Percentiles rank a stretch among this genome's conserved stretches.
phyloP scores from a whole-genome alignment of 768 basidiomycete species.

The Leccinum rimulosum region DNA sequence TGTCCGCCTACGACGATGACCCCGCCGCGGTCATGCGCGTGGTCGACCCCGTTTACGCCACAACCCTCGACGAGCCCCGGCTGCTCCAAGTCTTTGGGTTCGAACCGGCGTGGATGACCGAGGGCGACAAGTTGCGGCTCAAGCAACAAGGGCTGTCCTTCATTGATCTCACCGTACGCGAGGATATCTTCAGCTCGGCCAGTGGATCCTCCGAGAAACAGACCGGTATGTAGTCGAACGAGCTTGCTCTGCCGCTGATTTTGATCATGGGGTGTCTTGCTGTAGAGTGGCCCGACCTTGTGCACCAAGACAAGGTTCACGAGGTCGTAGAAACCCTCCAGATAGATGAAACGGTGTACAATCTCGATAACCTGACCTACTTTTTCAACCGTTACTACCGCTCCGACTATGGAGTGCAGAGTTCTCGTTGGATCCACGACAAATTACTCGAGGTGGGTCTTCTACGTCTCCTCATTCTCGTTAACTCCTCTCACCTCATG shows the following conservation, averaged over 20 bases:
- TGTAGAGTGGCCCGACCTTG: slow-evolving; percentile 18
- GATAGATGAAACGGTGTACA: slow-evolving; percentile 33
- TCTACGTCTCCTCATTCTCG: neutral
- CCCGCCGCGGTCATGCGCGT: slow-evolving; percentile 19
- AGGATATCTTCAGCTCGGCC: neutral
- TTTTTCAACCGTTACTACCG: slow-evolving; percentile 35
- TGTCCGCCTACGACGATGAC: slow-evolving; percentile 14
- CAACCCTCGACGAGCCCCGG: slow-evolving; percentile 20
- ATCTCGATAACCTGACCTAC: slow-evolving; percentile 35
- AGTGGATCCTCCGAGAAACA: neutral
- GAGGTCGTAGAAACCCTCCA: slow-evolving; percentile 3
- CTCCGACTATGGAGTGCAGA: slow-evolving; percentile 36
- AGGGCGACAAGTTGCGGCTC: slow-evolving; percentile 18
- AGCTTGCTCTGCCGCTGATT: neutral
- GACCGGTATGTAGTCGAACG: neutral
- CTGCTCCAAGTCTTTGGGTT: slow-evolving; percentile 13
- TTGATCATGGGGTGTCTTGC: neutral
- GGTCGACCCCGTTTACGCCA: slow-evolving; percentile 11
- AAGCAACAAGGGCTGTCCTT: slow-evolving; percentile 12
- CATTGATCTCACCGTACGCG: slow-evolving; percentile 11
- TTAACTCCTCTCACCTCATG: neutral
- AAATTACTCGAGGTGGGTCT: slow-evolving; percentile 8
- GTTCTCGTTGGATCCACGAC: slow-evolving; percentile 40
- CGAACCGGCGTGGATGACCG: slow-evolving; percentile 20
- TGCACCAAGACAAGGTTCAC: slow-evolving; percentile 13